Conservation (phyloP, 495 filamentous ascomycete genomes). For the Rhizodiscina lignyota region DNA sequence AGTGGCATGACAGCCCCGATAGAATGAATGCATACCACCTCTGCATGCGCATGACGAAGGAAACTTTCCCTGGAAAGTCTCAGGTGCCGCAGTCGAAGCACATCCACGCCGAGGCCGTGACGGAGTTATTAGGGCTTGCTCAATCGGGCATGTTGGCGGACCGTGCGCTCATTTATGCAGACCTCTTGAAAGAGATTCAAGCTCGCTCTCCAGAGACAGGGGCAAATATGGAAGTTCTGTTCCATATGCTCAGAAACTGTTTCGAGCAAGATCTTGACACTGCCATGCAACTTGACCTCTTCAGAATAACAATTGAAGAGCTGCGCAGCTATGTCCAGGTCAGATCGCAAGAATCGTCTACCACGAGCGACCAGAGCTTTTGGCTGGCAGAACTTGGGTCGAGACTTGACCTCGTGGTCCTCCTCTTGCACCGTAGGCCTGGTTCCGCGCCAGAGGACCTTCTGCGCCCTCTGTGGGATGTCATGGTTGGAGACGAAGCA, state of each 20-base stretch:
- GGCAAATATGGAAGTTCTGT: conserved; percentile 9
- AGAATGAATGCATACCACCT: not conserved
- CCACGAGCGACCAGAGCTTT: conserved; percentile 1
- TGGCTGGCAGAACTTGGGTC: no score
- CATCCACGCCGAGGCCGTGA: no score
- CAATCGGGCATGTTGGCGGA: not conserved
- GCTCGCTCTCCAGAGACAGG: conserved; percentile 7
- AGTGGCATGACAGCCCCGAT: not conserved
- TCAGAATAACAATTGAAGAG: conserved; percentile 13
- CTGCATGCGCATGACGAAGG: not conserved
- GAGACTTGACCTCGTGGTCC: conserved; percentile 1
- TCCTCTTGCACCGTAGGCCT: not conserved
- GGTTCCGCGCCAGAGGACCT: conserved; percentile 7
- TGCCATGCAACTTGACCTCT: conserved; percentile 4
- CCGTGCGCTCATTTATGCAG: conserved; percentile 10
- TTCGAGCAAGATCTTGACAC: no score
- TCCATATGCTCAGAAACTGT: not conserved
- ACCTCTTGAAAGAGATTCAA: conserved; percentile 8
- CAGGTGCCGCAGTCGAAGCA: no score
- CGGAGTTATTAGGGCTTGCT: no score
- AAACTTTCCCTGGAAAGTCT: no score
- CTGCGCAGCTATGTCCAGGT: conserved; percentile 12
- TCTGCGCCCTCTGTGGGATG: conserved; percentile 10
- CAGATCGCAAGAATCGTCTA: no score
- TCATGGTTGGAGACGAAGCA: conserved; percentile 20